A percentile compares a stretch with the other conserved stretches of the same genome.
These are phyloP conservation scores for Penicillium janthinellum DNA, from an alignment of 2,329 filamentous ascomycete genomes.

Conservation along the genomic window DNA sequence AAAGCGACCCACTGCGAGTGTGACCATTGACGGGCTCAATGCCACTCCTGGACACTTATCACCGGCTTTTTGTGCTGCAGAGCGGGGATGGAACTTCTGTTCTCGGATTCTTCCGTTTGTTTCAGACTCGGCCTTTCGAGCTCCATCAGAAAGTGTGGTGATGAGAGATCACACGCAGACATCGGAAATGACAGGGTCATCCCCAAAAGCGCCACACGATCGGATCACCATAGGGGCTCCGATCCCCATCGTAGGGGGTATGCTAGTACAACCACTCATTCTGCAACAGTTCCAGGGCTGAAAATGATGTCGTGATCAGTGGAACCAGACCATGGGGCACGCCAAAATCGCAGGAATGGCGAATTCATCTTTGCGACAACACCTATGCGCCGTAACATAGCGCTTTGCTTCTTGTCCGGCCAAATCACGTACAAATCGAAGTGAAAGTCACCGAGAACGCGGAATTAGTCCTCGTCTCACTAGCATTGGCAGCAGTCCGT, in stretches of 20 bases:
- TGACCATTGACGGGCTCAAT: constrained; percentile 5
- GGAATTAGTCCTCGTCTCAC: no score
- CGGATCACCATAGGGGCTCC: not conserved
- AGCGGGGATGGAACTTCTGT: not conserved
- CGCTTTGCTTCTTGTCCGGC: no score
- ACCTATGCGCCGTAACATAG: no score
- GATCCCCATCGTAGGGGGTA: not conserved
- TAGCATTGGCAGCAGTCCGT: not conserved
- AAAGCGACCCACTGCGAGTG: not conserved
- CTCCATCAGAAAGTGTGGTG: not conserved
- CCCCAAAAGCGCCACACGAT: not conserved
- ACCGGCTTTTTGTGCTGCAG: not conserved
- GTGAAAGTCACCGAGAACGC: no score
- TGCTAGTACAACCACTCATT: no score
- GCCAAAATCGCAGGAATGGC: not conserved
- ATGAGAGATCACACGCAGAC: not conserved
- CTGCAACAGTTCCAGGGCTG: no score
- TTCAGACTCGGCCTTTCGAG: not conserved
- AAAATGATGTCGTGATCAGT: not conserved
- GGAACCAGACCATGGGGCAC: not conserved
- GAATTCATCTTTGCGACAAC: not conserved
- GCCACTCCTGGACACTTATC: not conserved
- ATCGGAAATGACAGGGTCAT: not conserved
- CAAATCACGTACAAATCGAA: no score
- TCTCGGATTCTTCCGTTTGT: not conserved